Conservation (phyloP, 768 basidiomycete species). For the Phlebiopsis flavidoalba region DNA sequence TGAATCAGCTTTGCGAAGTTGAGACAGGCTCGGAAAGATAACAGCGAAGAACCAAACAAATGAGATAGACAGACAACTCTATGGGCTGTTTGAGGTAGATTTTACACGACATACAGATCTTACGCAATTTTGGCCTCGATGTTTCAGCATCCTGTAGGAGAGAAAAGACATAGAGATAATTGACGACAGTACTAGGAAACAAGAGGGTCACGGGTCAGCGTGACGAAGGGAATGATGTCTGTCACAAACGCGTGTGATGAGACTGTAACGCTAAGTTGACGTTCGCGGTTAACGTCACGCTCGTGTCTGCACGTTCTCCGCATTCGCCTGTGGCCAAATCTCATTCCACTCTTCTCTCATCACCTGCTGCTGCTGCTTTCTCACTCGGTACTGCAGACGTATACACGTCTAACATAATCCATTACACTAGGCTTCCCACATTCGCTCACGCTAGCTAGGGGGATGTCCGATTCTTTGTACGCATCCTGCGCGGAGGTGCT, state of each 20-base stretch:
- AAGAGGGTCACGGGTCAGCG: too few species aligned
- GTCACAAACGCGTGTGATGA: too few species aligned
- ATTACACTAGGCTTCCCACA: not conserved
- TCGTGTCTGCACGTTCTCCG: not conserved
- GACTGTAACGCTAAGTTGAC: not conserved
- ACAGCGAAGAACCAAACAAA: not conserved
- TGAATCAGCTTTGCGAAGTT: not conserved
- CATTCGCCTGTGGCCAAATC: not conserved
- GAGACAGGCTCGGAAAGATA: not conserved
- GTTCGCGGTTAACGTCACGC: not conserved
- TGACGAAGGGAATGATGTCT: too few species aligned
- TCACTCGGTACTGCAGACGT: not conserved
- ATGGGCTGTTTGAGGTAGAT: too few species aligned
- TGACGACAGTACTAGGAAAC: too few species aligned
- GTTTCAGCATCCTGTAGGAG: too few species aligned
- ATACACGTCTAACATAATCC: not conserved
- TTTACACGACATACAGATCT: too few species aligned
- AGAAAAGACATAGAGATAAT: too few species aligned
- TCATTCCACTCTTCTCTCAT: not conserved
- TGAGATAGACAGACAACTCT: too few species aligned
- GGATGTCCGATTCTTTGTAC: constrained; percentile 51
- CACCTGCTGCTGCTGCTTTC: not conserved
- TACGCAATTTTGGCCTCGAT: too few species aligned
- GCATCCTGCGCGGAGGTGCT: constrained; percentile 67
- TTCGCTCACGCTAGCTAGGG: not conserved